phyloP scores from a whole-genome alignment of 2,329 filamentous ascomycete species.

The Phoma herbarum region DNA sequence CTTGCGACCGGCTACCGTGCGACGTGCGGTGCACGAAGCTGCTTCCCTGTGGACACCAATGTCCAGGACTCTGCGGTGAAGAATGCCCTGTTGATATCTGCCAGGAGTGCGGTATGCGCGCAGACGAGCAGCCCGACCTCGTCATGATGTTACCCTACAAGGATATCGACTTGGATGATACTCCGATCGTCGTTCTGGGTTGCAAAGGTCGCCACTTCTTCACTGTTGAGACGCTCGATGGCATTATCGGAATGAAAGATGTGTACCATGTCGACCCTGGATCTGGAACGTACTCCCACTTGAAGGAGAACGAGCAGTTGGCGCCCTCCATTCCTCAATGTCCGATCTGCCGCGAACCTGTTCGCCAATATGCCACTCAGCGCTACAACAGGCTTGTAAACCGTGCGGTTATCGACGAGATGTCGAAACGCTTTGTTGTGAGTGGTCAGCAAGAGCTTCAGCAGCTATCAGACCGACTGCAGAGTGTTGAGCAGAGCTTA shows the following conservation, averaged over 20 bases:
- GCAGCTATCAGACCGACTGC: slow-evolving; percentile 30
- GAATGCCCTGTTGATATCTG: slow-evolving; percentile 35
- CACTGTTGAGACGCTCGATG: slow-evolving; percentile 44
- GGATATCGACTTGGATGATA: slow-evolving; percentile 42
- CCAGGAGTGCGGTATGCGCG: slow-evolving; percentile 33
- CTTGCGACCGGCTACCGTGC: slow-evolving; percentile 45
- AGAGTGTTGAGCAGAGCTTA: slow-evolving; percentile 28
- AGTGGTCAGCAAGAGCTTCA: slow-evolving; percentile 39
- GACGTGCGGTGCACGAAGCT: slow-evolving; percentile 37
- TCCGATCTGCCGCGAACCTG: slow-evolving; percentile 44
- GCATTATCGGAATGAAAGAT: slow-evolving; percentile 38
- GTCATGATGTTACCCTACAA: slow-evolving; percentile 34
- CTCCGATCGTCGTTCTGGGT: slow-evolving; percentile 36
- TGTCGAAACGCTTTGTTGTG: slow-evolving; percentile 50
- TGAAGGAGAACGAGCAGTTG: slow-evolving; percentile 39
- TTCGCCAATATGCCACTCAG: slow-evolving; percentile 46
- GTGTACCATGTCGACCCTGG: slow-evolving; percentile 28
- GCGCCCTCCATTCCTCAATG: slow-evolving; percentile 42
- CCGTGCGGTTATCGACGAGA: slow-evolving; percentile 50
- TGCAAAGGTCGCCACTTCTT: slow-evolving; percentile 44
- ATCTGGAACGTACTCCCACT: slow-evolving; percentile 30
- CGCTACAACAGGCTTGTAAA: slow-evolving; percentile 53
- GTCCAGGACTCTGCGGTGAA: slow-evolving; percentile 45
- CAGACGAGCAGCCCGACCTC: slow-evolving; percentile 36
- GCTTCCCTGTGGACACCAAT: slow-evolving; percentile 44